Evolutionary conservation across 306 rosid species (phyloP).

Genomic region (Neltuma alba): DNA sequence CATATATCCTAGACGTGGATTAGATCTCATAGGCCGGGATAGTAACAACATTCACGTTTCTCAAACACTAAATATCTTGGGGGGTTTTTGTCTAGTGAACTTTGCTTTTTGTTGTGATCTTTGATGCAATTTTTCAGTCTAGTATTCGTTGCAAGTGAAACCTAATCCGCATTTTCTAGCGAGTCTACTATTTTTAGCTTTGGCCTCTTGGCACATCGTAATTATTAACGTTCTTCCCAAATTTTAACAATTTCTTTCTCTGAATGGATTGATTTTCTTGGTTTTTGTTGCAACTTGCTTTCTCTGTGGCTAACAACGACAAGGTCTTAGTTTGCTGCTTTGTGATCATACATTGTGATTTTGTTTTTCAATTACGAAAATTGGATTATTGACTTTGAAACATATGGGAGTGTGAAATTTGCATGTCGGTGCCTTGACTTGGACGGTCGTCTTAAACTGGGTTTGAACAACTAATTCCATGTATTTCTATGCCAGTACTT

Average conservation of each 20-base stretch:
- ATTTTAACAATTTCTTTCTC: neutral
- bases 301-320: neutral
- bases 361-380: neutral
- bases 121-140: neutral
- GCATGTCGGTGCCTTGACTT: neutral
- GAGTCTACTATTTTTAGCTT: constrained; percentile 5
- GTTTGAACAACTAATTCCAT: neutral
- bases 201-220: neutral
- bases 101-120: neutral
- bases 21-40: neutral
- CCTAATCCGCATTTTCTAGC: neutral
- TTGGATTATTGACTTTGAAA: neutral
- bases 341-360: neutral
- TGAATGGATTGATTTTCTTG: neutral
- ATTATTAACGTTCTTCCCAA: neutral
- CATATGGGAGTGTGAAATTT: neutral
- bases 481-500: neutral
- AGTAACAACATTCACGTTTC: neutral
- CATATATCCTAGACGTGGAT: neutral
- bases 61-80: too few relatives aligned
- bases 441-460: neutral
- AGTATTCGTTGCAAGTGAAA: neutral
- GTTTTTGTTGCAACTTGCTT: neutral
- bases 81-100: constrained; percentile 4
- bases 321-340: neutral